phyloP scores from a whole-genome alignment of 345 rosid genomes.

The Salix dunnii region DNA sequence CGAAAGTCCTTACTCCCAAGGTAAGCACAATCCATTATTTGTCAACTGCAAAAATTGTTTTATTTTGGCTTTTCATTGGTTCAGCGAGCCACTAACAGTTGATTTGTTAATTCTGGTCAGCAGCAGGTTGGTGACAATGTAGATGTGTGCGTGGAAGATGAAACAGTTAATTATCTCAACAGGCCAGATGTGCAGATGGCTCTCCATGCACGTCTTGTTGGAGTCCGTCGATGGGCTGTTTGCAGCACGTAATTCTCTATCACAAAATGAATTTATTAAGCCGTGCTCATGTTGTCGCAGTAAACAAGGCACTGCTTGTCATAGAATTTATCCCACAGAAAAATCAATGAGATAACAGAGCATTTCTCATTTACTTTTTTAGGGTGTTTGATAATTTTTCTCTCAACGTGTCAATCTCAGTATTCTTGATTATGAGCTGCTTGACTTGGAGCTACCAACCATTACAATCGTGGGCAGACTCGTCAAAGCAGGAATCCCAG shows the following conservation, averaged over 20 bases:
- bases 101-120: not conserved
- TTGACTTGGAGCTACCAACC: slow-evolving; percentile 77
- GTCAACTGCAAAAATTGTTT: not conserved
- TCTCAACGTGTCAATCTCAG: slow-evolving; percentile 30
- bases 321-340: not conserved
- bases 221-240: slow-evolving; percentile 72
- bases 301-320: not conserved
- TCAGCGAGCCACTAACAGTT: slow-evolving; percentile 1
- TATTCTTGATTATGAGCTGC: slow-evolving; percentile 72
- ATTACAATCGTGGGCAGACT: slow-evolving; percentile 59
- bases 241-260: slow-evolving; percentile 79
- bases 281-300: not conserved
- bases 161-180: slow-evolving; percentile 83
- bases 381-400: not conserved
- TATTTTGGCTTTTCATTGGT: not conserved
- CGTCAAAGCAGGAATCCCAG: slow-evolving; percentile 69
- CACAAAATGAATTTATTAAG: not conserved
- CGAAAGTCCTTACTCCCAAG: slow-evolving; percentile 63
- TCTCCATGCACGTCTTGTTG: slow-evolving; percentile 84
- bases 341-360: not conserved
- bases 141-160: slow-evolving; percentile 95
- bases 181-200: slow-evolving; percentile 84
- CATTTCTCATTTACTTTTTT: not conserved
- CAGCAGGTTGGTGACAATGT: slow-evolving; percentile 75
- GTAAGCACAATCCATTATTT: slow-evolving; percentile 33